These are phyloP conservation scores for Cinnamomum chago DNA, from an alignment of 164 flowering plant genomes.

Conservation along the genomic window DNA sequence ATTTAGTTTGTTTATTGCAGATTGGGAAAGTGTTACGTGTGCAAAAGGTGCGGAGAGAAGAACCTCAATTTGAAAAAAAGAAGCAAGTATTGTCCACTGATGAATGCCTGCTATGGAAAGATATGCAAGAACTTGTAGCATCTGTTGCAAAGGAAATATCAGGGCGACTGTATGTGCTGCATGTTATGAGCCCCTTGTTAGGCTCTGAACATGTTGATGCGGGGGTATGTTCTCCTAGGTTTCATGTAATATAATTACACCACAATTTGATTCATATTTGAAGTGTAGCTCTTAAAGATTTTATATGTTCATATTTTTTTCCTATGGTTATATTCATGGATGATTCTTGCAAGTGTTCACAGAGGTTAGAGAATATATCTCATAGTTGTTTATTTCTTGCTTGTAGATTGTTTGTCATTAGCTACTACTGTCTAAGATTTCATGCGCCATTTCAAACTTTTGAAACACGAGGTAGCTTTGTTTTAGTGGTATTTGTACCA, in stretches of 20 bases:
- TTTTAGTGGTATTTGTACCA: not conserved
- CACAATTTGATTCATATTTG: not conserved
- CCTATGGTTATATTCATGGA: not conserved
- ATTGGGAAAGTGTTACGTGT: slow-evolving; percentile 78
- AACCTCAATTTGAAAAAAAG: slow-evolving; percentile 15
- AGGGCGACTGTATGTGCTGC: slow-evolving; percentile 45
- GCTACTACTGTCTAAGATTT: not conserved
- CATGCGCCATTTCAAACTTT: not conserved
- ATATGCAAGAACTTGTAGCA: slow-evolving; percentile 28
- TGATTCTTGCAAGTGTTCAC: not conserved
- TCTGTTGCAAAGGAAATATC: slow-evolving; percentile 51
- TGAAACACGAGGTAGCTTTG: not conserved
- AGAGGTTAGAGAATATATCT: not conserved
- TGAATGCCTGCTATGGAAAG: slow-evolving; percentile 67
- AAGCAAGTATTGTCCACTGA: slow-evolving; percentile 33
- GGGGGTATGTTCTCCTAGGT: slow-evolving; percentile 46
- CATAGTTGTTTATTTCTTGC: not conserved
- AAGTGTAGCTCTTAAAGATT: not conserved
- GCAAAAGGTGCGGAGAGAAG: slow-evolving; percentile 44
- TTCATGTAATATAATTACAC: not conserved
- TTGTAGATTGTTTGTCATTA: not conserved
- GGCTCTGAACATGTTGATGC: slow-evolving; percentile 68
- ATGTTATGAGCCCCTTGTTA: slow-evolving; percentile 66
- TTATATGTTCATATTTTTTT: not conserved
- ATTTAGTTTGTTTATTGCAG: slow-evolving; percentile 25